These are phyloP conservation scores for Penicillium janthinellum DNA, from an alignment of 2,329 filamentous ascomycete genomes.

Conservation along the genomic window DNA sequence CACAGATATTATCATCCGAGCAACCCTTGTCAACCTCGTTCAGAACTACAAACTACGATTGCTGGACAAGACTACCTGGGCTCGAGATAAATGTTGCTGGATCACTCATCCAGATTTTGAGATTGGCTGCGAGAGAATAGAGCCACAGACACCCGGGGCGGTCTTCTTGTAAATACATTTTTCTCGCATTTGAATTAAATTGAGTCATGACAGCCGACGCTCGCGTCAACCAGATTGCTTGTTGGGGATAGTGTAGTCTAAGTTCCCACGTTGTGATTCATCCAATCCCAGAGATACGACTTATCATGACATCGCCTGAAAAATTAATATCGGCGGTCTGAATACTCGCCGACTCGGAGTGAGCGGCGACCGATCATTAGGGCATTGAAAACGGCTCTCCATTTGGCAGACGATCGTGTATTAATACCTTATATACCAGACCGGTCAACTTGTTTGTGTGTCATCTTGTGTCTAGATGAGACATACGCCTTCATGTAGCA, in stretches of 20 bases:
- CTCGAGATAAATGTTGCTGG: not conserved
- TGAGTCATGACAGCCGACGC: too few relatives aligned
- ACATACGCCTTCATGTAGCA: not conserved
- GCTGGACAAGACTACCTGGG: not conserved
- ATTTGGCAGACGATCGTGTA: not conserved
- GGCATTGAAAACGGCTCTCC: not conserved
- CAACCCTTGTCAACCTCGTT: not conserved
- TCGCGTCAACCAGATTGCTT: too few relatives aligned
- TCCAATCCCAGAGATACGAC: not conserved
- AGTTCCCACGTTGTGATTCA: too few relatives aligned
- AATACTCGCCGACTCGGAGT: not conserved
- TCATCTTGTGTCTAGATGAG: not conserved
- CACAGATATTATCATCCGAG: conserved; percentile 1
- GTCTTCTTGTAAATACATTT: too few relatives aligned
- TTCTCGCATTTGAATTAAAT: too few relatives aligned
- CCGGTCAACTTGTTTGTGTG: not conserved
- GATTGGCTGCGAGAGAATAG: not conserved
- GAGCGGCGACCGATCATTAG: not conserved
- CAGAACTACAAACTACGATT: not conserved
- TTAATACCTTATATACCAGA: not conserved
- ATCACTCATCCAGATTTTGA: not conserved
- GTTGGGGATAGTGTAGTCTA: too few relatives aligned
- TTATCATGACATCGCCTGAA: not conserved
- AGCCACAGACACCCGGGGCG: not conserved
- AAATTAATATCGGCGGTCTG: not conserved